phyloP scores from a whole-genome alignment of 2,329 filamentous ascomycete species.

The Trichoderma sp. region DNA sequence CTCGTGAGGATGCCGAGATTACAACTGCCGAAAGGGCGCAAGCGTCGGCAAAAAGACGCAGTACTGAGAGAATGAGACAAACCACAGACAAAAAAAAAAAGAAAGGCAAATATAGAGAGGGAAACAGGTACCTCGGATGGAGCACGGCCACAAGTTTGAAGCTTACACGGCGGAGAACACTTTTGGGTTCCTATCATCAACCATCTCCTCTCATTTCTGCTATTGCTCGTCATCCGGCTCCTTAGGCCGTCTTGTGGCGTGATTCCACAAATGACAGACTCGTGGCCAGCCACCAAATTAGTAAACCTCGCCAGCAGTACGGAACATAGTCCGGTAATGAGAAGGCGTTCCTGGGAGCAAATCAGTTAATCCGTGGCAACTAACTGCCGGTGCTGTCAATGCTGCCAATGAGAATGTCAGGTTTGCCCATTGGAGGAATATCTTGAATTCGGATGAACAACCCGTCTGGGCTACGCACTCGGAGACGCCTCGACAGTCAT shows the following conservation, averaged over 20 bases:
- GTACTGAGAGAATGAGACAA: neutral
- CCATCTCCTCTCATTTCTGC: neutral
- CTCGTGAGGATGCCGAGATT: neutral
- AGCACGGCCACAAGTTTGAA: neutral
- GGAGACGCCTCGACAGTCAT: neutral
- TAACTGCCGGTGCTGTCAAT: neutral
- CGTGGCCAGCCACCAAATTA: neutral
- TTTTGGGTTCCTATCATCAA: neutral
- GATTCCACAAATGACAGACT: neutral
- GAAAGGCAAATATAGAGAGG: neutral
- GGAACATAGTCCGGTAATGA: neutral
- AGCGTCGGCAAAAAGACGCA: neutral
- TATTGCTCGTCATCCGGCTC: neutral
- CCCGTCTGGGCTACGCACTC: neutral
- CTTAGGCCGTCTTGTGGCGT: neutral
- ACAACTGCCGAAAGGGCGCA: constrained; percentile 1
- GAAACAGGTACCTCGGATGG: neutral
- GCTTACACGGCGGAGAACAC: neutral
- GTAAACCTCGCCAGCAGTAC: neutral
- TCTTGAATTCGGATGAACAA: neutral
- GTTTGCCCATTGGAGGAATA: neutral
- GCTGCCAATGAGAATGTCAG: neutral
- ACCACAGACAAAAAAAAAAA: neutral
- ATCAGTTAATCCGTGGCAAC: neutral
- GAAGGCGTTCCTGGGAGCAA: neutral